These are phyloP conservation scores for Lolium perenne DNA, from an alignment of 176 grass and related monocot genomes.

Conservation along the genomic window DNA sequence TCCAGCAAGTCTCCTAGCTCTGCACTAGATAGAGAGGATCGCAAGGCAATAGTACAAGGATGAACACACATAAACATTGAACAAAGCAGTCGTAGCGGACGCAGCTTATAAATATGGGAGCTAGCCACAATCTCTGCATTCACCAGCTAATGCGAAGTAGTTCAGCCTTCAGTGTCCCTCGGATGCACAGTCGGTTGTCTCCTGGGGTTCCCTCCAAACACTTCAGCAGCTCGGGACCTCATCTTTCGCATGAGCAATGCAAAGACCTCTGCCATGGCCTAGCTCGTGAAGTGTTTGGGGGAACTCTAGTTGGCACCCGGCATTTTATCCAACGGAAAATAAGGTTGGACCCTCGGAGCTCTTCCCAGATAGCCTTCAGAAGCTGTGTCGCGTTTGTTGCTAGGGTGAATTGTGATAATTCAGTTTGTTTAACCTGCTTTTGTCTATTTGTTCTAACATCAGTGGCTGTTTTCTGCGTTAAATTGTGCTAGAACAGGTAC, in stretches of 20 bases:
- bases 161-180: background rate
- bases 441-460: background rate
- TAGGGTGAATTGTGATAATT: background rate
- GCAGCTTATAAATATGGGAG: conserved; percentile 45
- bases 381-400: background rate
- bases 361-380: background rate
- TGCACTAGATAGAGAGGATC: background rate
- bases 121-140: background rate
- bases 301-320: conserved; percentile 34
- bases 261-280: background rate
- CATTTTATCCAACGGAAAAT: no score
- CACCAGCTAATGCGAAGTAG: background rate
- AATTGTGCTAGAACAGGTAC: background rate
- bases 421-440: no score
- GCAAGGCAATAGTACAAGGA: background rate
- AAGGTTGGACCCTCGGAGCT: background rate
- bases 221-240: conserved; percentile 14
- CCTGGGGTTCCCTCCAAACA: conserved; percentile 44
- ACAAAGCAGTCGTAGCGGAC: background rate
- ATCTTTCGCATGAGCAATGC: background rate
- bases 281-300: conserved; percentile 43
- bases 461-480: background rate
- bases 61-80: background rate
- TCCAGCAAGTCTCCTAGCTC: background rate
- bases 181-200: conserved; percentile 25